Conservation (phyloP, 345 rosid genomes). For the Mallotus nudiflorus region DNA sequence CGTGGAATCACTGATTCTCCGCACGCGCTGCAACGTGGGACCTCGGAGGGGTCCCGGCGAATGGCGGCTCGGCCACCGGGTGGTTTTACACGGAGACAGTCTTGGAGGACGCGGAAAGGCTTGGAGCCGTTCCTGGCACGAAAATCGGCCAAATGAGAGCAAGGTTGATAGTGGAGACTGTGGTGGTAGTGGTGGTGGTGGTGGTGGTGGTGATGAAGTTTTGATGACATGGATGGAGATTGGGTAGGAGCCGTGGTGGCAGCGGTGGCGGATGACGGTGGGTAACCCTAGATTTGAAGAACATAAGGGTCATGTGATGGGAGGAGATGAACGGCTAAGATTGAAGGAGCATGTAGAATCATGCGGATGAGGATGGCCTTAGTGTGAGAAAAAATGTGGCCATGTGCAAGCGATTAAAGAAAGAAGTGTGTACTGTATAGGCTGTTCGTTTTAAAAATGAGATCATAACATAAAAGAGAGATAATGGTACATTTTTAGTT, state of each 20-base stretch:
- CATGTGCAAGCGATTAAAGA: no score
- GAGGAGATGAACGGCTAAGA: constrained; percentile 44
- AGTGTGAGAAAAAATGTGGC: no score
- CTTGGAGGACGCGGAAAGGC: constrained; percentile 56
- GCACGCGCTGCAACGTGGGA: constrained; percentile 51
- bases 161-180: constrained; percentile 31
- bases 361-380: constrained; percentile 5
- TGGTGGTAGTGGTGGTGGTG: no score
- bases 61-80: constrained; percentile 56
- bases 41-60: constrained; percentile 50
- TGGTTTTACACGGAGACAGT: constrained; percentile 58
- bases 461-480: no score
- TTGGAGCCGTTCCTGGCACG: constrained; percentile 46
- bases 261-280: constrained; percentile 22
- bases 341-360: constrained; percentile 24
- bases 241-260: constrained; percentile 5
- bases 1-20: constrained; percentile 38
- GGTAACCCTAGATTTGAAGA: constrained; percentile 47
- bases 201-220: constrained; percentile 30
- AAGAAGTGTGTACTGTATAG: no score
- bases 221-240: constrained; percentile 44
- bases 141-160: constrained; percentile 58
- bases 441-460: no score
- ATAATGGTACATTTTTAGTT: no score
- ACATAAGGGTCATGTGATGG: constrained; percentile 38